phyloP scores from a whole-genome alignment of 2,329 filamentous ascomycete species.

The Fusarium poae region DNA sequence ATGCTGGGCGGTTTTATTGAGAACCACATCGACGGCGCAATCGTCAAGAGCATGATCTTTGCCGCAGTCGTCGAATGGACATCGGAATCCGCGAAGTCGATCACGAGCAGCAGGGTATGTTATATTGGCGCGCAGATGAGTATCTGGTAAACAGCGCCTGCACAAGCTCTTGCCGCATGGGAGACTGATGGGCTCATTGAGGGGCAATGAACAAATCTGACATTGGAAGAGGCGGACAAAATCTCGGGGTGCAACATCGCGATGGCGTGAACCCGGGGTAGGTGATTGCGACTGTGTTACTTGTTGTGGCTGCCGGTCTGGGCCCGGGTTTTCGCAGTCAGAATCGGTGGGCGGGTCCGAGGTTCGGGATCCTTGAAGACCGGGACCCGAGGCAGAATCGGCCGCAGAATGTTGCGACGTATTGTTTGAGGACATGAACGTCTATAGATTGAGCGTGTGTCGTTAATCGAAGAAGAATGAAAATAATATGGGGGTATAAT shows the following conservation, averaged over 20 bases:
- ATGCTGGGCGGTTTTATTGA: constrained; percentile 77
- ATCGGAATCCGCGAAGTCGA: constrained; percentile 78
- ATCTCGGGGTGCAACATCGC: constrained; percentile 47
- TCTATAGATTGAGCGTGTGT: constrained; percentile 19
- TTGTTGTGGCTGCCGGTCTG: constrained; percentile 19
- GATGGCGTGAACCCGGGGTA: constrained; percentile 18
- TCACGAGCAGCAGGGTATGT: constrained; percentile 80
- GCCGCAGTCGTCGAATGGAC: constrained; percentile 75
- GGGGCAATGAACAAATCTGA: constrained; percentile 75
- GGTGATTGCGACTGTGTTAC: constrained; percentile 24
- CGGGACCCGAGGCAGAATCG: constrained; percentile 33
- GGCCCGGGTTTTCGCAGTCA: constrained; percentile 20
- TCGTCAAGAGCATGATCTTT: constrained; percentile 82
- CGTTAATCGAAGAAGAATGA: not conserved
- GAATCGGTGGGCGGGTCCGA: constrained; percentile 19
- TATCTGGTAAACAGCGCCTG: constrained; percentile 76
- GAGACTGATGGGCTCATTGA: constrained; percentile 77
- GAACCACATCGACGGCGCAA: constrained; percentile 80
- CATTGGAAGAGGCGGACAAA: constrained; percentile 81
- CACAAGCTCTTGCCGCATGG: constrained; percentile 88
- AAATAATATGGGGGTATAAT: constrained; percentile 9
- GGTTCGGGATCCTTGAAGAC: constrained; percentile 12
- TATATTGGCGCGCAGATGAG: constrained; percentile 75
- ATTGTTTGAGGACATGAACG: constrained; percentile 42
- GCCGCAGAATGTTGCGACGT: constrained; percentile 29